These are phyloP conservation scores for Globisporangium irregulare DNA, from an alignment of 352 stramenopile species.

Conservation along the genomic window DNA sequence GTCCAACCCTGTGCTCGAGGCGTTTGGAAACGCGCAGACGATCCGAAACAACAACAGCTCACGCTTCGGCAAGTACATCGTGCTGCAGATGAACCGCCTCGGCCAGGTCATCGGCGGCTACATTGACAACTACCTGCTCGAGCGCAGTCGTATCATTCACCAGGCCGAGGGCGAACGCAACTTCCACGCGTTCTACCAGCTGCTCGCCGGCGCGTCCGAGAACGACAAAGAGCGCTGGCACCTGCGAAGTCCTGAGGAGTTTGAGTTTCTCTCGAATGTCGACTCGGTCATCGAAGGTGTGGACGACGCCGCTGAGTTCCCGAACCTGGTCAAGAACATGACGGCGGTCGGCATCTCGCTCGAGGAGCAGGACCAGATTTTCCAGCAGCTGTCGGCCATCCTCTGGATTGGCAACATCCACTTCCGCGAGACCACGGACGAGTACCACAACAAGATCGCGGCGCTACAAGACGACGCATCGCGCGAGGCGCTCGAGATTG, in stretches of 20 bases:
- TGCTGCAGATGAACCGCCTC: constrained; percentile 81
- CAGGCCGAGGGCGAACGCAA: constrained; percentile 89
- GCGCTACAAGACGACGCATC: constrained; percentile 58
- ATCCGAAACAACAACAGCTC: constrained; percentile 88
- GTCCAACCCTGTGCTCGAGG: constrained; percentile 80
- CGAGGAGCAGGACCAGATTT: constrained; percentile 74
- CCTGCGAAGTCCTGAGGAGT: constrained; percentile 46
- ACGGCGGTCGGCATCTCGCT: constrained; percentile 62
- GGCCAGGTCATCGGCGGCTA: constrained; percentile 80
- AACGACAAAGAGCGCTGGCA: constrained; percentile 55
- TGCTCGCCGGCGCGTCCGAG: constrained; percentile 68
- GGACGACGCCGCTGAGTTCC: constrained; percentile 71
- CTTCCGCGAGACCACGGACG: constrained; percentile 71
- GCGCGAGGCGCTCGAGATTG: constrained; percentile 51
- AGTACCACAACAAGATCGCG: constrained; percentile 69
- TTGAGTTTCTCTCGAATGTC: constrained; percentile 65
- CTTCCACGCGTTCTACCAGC: constrained; percentile 94
- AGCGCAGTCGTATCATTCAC: constrained; percentile 87
- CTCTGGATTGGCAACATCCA: constrained; percentile 84
- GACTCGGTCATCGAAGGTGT: constrained; percentile 72
- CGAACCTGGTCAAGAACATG: constrained; percentile 59
- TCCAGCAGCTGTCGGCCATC: constrained; percentile 76
- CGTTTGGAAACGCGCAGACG: constrained; percentile 85
- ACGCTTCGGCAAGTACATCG: constrained; percentile 87
- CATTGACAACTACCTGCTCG: constrained; percentile 91